Base-by-base conservation (phyloP, 805 yeast genomes). In the Saccharomycopsis amapae region DNA sequence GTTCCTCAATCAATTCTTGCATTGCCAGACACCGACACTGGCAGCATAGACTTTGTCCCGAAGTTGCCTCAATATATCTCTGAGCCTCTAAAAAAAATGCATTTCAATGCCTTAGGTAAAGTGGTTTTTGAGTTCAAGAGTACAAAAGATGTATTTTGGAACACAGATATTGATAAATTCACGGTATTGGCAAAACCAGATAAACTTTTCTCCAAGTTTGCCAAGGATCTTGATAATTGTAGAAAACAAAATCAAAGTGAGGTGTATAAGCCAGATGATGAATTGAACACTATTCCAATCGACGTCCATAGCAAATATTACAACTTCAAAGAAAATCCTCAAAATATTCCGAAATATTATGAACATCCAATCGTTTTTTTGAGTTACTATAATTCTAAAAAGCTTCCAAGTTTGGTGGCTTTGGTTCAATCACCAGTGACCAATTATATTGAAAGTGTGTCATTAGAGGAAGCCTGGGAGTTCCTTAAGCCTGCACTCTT, bases 381-480 rank as follows among this genome's bases (percentile, higher is more conserved):
- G 12, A 85, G 83, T 58, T 69, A 73, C 52, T 72, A 75, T n/a
- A 64, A 70, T 5, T 59, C 72, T n/a, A 62, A 66, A 33, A 55
- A 64, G 2, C 65, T 68, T 15, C 79, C 87, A 4, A 64, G 81
- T 6, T 62, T 88, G 17, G 65, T 81, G n/a, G 66, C 78, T 25
- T 66, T 88, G 32, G 81, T 82, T 15, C 90, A 85, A 52, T 78
- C 84, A 0, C 84, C 86, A 0, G 58, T 86, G 23, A 85, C 96
- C 0, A 72, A 75, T n/a, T 71, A 69, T 52, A 55, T 76, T 12
- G 81, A 76, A 53, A 31, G 53, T 3, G 32, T 42, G 3, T 45
- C 62, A 0, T 53, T 79, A 18, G 81, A 76, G 53, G 54, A 62
- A 1, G 58, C 76, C 36, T 82, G 84, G 78, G 65, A 63, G 0